A percentile compares a stretch with the other conserved stretches of the same genome.
Evolutionary conservation across 2,329 filamentous ascomycete genomes (phyloP).

Genomic region (Curvularia spicifera): DNA sequence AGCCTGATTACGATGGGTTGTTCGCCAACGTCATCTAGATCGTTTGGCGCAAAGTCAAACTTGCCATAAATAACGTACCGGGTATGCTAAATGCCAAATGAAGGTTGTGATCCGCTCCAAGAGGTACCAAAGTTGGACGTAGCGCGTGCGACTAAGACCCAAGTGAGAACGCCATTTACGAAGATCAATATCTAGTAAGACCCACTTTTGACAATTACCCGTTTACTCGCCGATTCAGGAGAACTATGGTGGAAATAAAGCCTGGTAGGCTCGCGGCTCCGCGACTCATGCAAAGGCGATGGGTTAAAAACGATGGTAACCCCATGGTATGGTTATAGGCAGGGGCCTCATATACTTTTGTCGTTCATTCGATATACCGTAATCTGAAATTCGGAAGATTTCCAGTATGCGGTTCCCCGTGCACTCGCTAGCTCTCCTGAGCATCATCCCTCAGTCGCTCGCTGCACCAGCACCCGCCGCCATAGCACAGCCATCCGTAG

Average conservation of each 20-base stretch:
- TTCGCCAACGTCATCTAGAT: not conserved
- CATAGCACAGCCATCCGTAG: not conserved
- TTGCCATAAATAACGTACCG: not conserved
- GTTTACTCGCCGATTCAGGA: slow-evolving; percentile 4
- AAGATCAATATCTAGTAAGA: slow-evolving; percentile 6
- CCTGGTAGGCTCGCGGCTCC: not conserved
- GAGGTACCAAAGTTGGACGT: not conserved
- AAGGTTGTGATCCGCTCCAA: not conserved
- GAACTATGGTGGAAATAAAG: not conserved
- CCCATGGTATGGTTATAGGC: not conserved
- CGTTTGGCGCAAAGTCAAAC: not conserved
- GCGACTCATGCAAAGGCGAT: slow-evolving; percentile 9
- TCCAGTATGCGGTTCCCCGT: slow-evolving; percentile 19
- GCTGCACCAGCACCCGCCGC: slow-evolving; percentile 13
- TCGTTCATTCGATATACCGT: not conserved
- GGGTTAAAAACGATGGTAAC: slow-evolving; percentile 2
- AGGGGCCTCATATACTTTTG: not conserved
- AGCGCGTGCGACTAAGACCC: not conserved
- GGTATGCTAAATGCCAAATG: not conserved
- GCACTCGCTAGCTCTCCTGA: slow-evolving; percentile 17
- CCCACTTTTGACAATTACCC: slow-evolving; percentile 1
- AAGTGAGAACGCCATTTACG: not conserved
- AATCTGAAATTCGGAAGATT: not conserved
- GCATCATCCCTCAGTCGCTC: slow-evolving; percentile 19
- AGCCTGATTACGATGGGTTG: not conserved